phyloP scores from a whole-genome alignment of 208 protist genomes.

The Leishmania tropica region DNA sequence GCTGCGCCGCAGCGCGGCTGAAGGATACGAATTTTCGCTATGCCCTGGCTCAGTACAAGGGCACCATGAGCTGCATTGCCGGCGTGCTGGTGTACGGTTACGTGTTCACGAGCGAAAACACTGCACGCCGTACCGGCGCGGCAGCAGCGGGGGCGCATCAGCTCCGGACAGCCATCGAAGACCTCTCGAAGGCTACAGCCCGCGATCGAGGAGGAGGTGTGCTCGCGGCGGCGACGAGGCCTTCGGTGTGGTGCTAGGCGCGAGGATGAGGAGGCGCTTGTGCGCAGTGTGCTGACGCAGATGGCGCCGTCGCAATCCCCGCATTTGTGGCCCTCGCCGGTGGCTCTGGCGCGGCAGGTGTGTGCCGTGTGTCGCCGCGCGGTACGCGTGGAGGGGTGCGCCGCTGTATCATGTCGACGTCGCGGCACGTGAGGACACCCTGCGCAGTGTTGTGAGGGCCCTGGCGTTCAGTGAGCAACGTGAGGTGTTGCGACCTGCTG shows the following conservation, averaged over 20 bases:
- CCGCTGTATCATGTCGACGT: slow-evolving; percentile 69
- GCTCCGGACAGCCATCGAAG: slow-evolving; percentile 42
- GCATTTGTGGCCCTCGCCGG: slow-evolving; percentile 68
- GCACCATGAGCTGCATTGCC: slow-evolving; percentile 60
- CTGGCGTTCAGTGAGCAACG: slow-evolving; percentile 77
- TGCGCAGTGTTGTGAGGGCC: slow-evolving; percentile 61
- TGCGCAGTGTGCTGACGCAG: slow-evolving; percentile 36
- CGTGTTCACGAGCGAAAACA: slow-evolving; percentile 69
- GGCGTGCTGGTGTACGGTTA: slow-evolving; percentile 55
- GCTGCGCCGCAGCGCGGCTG: slow-evolving; percentile 48
- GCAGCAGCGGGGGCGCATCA: slow-evolving; percentile 60
- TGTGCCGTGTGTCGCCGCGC: slow-evolving; percentile 47
- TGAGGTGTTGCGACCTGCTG: slow-evolving; percentile 81
- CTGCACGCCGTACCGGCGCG: slow-evolving; percentile 47
- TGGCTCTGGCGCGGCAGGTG: slow-evolving; percentile 68
- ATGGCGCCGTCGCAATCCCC: slow-evolving; percentile 40
- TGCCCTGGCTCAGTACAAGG: slow-evolving; percentile 70
- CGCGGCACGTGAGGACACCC: slow-evolving; percentile 68
- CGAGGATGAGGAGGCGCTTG: slow-evolving; percentile 34
- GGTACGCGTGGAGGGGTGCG: slow-evolving; percentile 54
- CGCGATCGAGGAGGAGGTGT: too few species aligned
- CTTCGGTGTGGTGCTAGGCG: neutral
- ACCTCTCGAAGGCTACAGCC: slow-evolving; percentile 7
- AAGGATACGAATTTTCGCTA: slow-evolving; percentile 72
- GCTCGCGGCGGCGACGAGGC: too few species aligned